Evolutionary conservation across 345 rosid genomes (phyloP), one percentile per base, ranked within the genome.

Genomic region (Geranium rotundifolium): DNA sequence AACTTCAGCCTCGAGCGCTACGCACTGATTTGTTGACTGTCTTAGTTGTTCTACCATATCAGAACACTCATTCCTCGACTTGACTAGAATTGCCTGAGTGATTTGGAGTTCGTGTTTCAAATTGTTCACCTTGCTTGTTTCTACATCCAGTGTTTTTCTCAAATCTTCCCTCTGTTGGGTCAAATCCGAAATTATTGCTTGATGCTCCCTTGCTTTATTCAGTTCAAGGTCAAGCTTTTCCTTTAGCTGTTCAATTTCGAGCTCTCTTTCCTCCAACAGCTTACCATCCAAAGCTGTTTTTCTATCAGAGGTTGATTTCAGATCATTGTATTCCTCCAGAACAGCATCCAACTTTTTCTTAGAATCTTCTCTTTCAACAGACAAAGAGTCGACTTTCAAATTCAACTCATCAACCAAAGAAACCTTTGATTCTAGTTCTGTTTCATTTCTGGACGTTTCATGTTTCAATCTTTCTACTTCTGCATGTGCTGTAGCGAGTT

Each of bases 1-100:
- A 75, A 90, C 67, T 75, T 86, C 91, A 18, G 84, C 77, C 72
- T 83, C 87, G 56, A 93, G 86, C 77, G 83, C 74, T 0, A 72
- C 56, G 69, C 80, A 73, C 60, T 63, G 70, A 54, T 62, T 63
- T 73, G 50, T 74, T 4, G 91, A 82, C 58, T 83, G 73, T 71
- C 78, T 65, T 20, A 90, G 88, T 61, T 73, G 80, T 59, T 72
- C 73, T 49, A 57, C 82, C 67, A 90, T 78, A 71, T 72, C 83
- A 67, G 83, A 82, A 64, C 77, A 83, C 69, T 79, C 85, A 46
- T 65, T 79, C 72, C 66, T 76, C 15, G 76, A 79, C 76, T 78
- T 80, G 55, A 58, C 72, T 55, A 86, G 83, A 64, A 76, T 65
- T 71, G 83, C 83, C 74, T 67, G 72, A 57, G 77, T 69, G 34